Base-by-base conservation (phyloP, 75 land plant genomes). In the Cupressus sempervirens region DNA sequence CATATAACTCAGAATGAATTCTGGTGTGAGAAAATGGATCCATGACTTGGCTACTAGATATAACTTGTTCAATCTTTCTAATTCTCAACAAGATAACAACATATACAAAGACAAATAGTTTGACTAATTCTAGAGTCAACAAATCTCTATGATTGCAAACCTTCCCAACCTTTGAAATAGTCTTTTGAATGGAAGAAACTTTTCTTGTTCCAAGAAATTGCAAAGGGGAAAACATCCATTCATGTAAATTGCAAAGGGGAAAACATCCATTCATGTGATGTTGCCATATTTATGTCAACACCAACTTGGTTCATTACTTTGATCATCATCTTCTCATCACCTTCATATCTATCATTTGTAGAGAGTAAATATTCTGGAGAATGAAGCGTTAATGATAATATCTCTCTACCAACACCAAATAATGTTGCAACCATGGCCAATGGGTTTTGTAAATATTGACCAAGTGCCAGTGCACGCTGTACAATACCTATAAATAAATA, bases 131-230 rank as follows among this genome's bases (percentile, higher is more conserved):
- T n/a, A 90, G 82, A n/a, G 70, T 90, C 75, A 91, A 68, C 65
- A 97, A 85, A 84, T 96, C 99, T 86, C 93, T 97, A 26, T 98
- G 87, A 29, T 89, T 89, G 80, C 73, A 90, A 84, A 97, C 91
- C 29, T 95, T 43, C 32, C 98, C 99, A 52, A 90, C 90, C 53
- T 95, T 90, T 38, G 93, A 89, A 76, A 97, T 85, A 26, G 95
- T 92, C 53, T 93, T 92, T 80, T 94, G 95, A 13, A 96, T 87
- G 73, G 91, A 90, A 80, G 95, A 89, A n/a, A 96, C 96, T 84
- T 97, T 97, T 74, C 99, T 87, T 43, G 99, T 95, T 20, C 99
- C 99, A 84, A 97, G n/a, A n/a, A n/a, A n/a, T n/a, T n/a, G n/a
- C n/a, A n/a, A n/a, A n/a, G n/a, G n/a, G 91, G 9, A 98, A 96